A percentile compares a stretch with the other conserved stretches of the same genome.
Evolutionary conservation across 441 rosid genomes (phyloP).

Genomic region (Croton laevigatus): DNA sequence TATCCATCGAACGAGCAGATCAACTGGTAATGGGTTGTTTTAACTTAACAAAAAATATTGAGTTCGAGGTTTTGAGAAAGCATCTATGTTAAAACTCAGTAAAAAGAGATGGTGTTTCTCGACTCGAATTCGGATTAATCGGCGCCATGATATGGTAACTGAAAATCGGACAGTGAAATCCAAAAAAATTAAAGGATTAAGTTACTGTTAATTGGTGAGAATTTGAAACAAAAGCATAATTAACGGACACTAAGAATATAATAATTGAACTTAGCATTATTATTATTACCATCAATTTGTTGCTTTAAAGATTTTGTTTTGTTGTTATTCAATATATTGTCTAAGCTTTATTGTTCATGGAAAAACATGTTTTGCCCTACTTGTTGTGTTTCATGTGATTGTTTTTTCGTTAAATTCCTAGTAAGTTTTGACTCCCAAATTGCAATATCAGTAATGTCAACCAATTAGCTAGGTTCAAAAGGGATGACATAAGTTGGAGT

Average conservation of each 20-base stretch:
- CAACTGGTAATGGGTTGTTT: no score
- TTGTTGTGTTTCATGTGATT: slow-evolving; percentile 29
- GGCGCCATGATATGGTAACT: no score
- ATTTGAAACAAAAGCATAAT: slow-evolving; percentile 12
- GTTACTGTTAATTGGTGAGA: slow-evolving; percentile 13
- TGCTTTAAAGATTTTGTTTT: slow-evolving; percentile 25
- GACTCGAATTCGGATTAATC: no score
- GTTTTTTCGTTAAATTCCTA: slow-evolving; percentile 22
- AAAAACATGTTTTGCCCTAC: slow-evolving; percentile 32
- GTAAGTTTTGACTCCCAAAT: slow-evolving; percentile 9
- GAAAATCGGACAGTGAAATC: no score
- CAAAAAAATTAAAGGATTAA: no score
- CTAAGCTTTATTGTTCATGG: slow-evolving; percentile 7
- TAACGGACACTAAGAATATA: slow-evolving; percentile 21
- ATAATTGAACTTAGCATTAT: slow-evolving; percentile 26
- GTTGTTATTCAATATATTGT: slow-evolving; percentile 14
- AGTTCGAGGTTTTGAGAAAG: no score
- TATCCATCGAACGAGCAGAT: no score
- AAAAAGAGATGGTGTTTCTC: no score
- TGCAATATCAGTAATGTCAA: not conserved
- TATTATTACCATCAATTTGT: not conserved
- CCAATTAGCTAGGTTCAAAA: not conserved
- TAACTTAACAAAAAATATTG: no score
- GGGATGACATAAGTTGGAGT: no score
- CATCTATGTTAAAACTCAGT: no score